phyloP scores from a whole-genome alignment of 2,329 filamentous ascomycete species.

The Cordyceps pruinosa region DNA sequence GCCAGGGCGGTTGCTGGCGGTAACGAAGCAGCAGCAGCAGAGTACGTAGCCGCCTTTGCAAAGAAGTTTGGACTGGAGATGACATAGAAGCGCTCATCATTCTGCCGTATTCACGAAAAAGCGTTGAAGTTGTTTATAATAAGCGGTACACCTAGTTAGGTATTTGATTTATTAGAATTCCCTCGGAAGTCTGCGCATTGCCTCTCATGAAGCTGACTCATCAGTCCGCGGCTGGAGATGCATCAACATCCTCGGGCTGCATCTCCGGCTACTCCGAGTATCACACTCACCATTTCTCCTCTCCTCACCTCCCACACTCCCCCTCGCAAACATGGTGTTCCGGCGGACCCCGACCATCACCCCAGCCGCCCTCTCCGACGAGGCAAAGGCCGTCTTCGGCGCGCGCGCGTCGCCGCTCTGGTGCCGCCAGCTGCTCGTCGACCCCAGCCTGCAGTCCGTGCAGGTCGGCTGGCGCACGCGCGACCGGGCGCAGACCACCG shows the following conservation, averaged over 20 bases:
- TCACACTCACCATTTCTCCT: not conserved
- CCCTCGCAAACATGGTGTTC: slow-evolving; percentile 1
- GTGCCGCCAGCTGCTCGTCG: slow-evolving; percentile 8
- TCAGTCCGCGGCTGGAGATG: too few relatives aligned
- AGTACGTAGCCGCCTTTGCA: too few relatives aligned
- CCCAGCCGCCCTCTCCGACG: not conserved
- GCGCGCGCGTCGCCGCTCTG: slow-evolving; percentile 2
- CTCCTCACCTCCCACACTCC: not conserved
- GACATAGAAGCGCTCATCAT: too few relatives aligned
- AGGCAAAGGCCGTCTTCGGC: not conserved
- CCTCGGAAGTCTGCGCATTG: too few relatives aligned
- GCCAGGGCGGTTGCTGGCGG: slow-evolving; percentile 11
- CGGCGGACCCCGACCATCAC: not conserved
- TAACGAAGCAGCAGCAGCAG: not conserved
- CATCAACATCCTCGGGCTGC: not conserved
- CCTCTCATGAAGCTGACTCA: not conserved
- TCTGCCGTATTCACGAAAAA: too few relatives aligned
- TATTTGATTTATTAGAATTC: too few relatives aligned
- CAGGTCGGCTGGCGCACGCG: not conserved
- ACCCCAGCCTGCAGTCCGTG: not conserved
- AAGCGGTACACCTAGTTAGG: not conserved
- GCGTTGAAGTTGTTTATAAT: too few relatives aligned
- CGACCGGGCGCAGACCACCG: not conserved
- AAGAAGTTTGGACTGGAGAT: too few relatives aligned
- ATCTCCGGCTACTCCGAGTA: not conserved